These are phyloP conservation scores for Theileria luwenshuni DNA, from an alignment of 169 alveolate species.

Conservation along the genomic window DNA sequence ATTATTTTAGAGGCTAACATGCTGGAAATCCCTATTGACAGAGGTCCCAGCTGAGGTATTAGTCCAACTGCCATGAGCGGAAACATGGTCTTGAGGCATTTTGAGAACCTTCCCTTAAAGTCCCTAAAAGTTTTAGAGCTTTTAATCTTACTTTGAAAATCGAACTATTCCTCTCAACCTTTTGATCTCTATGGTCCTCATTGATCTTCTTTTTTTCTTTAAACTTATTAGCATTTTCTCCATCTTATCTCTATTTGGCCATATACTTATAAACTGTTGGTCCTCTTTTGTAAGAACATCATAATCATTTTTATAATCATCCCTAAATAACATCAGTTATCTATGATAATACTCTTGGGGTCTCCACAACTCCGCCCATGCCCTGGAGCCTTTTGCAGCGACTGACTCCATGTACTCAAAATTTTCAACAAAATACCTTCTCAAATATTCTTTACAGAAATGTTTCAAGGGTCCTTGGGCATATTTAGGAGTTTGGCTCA, in stretches of 20 bases:
- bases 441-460: conserved; percentile 26
- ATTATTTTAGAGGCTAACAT: conserved; percentile 54
- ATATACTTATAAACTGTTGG: neutral
- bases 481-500: conserved; percentile 27
- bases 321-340: conserved; percentile 29
- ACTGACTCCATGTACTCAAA: conserved; percentile 58
- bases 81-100: conserved; percentile 36
- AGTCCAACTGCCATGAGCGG: conserved; percentile 49
- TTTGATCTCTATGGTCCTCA: conserved; percentile 25
- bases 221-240: neutral
- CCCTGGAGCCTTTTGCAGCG: conserved; percentile 44
- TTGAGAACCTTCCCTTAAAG: conserved; percentile 22
- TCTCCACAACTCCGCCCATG: conserved; percentile 67
- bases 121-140: conserved; percentile 6
- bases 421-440: conserved; percentile 40
- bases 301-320: conserved; percentile 24
- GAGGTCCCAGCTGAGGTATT: conserved; percentile 45
- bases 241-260: neutral
- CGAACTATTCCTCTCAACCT: conserved; percentile 31
- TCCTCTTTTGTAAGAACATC: conserved; percentile 26
- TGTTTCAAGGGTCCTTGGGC: conserved; percentile 2
- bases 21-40: conserved; percentile 38
- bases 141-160: conserved; percentile 10
- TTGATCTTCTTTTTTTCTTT: conserved; percentile 15
- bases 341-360: conserved; percentile 42